Percentiles rank a stretch among this genome's conserved stretches.
Conservation (phyloP, 2,329 filamentous ascomycete genomes). For the Colletotrichum tabaci region DNA sequence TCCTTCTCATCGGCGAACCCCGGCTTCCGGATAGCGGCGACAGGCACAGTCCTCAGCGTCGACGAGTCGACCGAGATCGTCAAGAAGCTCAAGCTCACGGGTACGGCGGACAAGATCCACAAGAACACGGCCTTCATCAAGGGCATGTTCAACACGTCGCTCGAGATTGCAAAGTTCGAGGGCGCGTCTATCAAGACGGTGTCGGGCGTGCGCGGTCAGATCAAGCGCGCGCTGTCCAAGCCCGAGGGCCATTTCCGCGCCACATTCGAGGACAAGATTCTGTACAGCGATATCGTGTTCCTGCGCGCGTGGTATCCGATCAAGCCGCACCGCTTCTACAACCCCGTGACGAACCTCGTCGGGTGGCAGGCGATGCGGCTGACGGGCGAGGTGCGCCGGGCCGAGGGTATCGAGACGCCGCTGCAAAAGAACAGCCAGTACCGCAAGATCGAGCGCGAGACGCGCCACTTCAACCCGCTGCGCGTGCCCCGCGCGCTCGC, state of each 20-base stretch:
- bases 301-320: constrained; percentile 97
- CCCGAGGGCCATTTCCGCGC: constrained; percentile 97
- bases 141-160: constrained; percentile 94
- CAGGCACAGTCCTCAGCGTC: constrained; percentile 92
- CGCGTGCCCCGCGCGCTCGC: constrained; percentile 85
- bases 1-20: constrained; percentile 87
- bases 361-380: constrained; percentile 96
- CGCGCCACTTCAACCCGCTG: constrained; percentile 84
- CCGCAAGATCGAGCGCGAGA: constrained; percentile 75
- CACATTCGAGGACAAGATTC: constrained; percentile 98
- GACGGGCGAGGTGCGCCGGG: constrained; percentile 90
- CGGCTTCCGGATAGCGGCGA: constrained; percentile 94
- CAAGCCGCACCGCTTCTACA: constrained; percentile 96
- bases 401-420: constrained; percentile 82
- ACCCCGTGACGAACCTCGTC: constrained; percentile 93
- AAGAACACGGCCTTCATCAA: constrained; percentile 99
- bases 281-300: constrained; percentile 97
- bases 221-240: constrained; percentile 94
- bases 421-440: constrained; percentile 89
- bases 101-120: constrained; percentile 96
- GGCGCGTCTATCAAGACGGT: constrained; percentile 96
- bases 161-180: constrained; percentile 99
- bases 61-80: constrained; percentile 98
- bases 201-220: constrained; percentile 94
- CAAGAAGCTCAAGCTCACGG: constrained; percentile 98